phyloP scores from a whole-genome alignment of 306 rosid genomes.

The Crotalaria pallida region DNA sequence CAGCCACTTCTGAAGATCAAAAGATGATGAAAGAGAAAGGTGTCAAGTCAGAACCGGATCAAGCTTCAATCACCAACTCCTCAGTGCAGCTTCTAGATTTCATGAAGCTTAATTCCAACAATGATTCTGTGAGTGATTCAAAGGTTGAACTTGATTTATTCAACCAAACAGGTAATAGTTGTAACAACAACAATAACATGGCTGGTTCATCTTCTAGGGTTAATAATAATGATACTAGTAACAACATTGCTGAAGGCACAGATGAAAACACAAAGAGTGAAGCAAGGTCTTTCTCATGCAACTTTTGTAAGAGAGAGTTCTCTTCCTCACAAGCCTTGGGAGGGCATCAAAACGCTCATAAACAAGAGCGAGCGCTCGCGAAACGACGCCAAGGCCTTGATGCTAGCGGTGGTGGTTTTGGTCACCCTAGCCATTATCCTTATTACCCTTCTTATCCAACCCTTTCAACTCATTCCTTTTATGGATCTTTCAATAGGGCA shows the following conservation, averaged over 20 bases:
- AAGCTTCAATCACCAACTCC: background rate
- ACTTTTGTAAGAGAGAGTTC: constrained; percentile 63
- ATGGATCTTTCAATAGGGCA: constrained; percentile 34
- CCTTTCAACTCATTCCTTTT: constrained; percentile 19
- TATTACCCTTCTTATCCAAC: constrained; percentile 38
- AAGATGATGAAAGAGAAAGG: constrained; percentile 20
- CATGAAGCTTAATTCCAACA: constrained; percentile 23
- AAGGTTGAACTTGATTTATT: constrained; percentile 18
- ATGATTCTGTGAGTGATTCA: background rate
- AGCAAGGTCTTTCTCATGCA: constrained; percentile 51
- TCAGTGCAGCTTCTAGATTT: constrained; percentile 20
- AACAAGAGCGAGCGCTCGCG: constrained; percentile 63
- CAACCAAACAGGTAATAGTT: background rate
- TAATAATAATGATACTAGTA: background rate
- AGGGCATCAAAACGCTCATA: constrained; percentile 86
- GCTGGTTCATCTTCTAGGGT: constrained; percentile 13
- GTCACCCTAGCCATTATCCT: constrained; percentile 22
- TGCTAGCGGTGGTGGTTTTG: constrained; percentile 22
- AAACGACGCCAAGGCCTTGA: constrained; percentile 54
- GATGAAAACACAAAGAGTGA: background rate
- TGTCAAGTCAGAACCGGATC: background rate
- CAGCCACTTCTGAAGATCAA: constrained; percentile 10
- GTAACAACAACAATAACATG: background rate
- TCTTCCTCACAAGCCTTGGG: constrained; percentile 79
- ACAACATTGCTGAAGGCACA: background rate